Percentiles rank a stretch among this genome's conserved stretches.
phyloP scores from a whole-genome alignment of 2,329 filamentous ascomycete genomes.

The Penicillium sp. region DNA sequence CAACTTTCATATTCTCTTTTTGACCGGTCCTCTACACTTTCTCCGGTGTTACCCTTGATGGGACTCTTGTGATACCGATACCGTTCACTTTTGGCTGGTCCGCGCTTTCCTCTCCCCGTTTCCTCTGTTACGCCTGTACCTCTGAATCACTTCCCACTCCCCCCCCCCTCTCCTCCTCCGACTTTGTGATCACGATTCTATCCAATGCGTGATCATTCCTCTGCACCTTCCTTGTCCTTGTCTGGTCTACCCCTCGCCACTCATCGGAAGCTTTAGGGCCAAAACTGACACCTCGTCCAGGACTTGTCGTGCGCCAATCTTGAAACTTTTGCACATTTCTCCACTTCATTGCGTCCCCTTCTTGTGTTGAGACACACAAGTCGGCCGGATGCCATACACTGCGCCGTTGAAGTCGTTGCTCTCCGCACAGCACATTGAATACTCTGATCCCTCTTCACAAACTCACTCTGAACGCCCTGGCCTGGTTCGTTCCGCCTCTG shows the following conservation, averaged over 20 bases:
- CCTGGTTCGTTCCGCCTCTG: slow-evolving; percentile 22
- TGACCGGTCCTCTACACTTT: slow-evolving; percentile 7
- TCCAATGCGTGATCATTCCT: slow-evolving; percentile 16
- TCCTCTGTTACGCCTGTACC: slow-evolving; percentile 15
- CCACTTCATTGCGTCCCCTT: slow-evolving; percentile 8
- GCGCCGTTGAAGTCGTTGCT: slow-evolving; percentile 56
- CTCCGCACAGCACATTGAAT: slow-evolving; percentile 51
- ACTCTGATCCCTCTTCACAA: slow-evolving; percentile 44
- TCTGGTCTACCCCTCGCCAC: slow-evolving; percentile 15
- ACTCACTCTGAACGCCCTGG: slow-evolving; percentile 21
- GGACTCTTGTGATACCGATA: slow-evolving; percentile 20
- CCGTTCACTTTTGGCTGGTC: slow-evolving; percentile 13
- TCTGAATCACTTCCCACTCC: background rate
- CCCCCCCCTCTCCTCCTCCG: too few species aligned
- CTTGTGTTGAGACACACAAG: slow-evolving; percentile 33
- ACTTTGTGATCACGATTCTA: slow-evolving; percentile 8
- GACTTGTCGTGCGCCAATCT: slow-evolving; percentile 7
- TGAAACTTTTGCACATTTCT: slow-evolving; percentile 1
- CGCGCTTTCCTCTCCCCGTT: slow-evolving; percentile 16
- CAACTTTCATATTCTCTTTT: slow-evolving; percentile 11
- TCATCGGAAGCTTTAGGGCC: background rate
- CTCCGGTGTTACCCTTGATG: slow-evolving; percentile 14
- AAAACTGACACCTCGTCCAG: slow-evolving; percentile 12
- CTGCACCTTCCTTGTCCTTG: slow-evolving; percentile 3
- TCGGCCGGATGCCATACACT: slow-evolving; percentile 52